Evolutionary conservation across 495 filamentous ascomycete genomes (phyloP), one percentile per base, ranked within the genome.

Genomic region (Aspergillus sparsus): DNA sequence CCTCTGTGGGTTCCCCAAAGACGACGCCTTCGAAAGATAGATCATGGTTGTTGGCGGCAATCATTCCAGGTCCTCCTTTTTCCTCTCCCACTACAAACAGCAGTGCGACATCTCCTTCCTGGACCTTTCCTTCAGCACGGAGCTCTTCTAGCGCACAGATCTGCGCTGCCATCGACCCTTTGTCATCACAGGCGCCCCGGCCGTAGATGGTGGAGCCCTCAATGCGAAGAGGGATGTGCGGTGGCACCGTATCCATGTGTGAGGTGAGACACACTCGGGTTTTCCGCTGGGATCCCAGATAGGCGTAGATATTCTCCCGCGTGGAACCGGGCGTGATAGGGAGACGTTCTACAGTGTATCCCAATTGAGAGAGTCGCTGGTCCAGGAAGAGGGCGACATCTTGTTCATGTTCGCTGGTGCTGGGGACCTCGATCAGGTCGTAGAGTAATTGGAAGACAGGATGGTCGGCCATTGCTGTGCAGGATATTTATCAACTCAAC

Each of bases 71-170:
- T 4, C 91, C 91, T 5, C 75, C 72, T 4, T 72, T 80, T 63
- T 94, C 91, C 70, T 95, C 91, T 11, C 89, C 89, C 0, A 93
- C 89, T 2, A 95, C 91, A 70, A 85, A 94, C 8, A 95, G 79
- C 15, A 96, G 77, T 21, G 84, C 83, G 7, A 90, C 70, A 62
- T 76, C 73, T 10, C 59, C 42, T 15, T 72, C 64, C 13, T 73
- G 49, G 32, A 66, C 60, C 7, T 50, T 39, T 3, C 49, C 46
- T 33, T 67, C 58, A 0, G 41, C 55, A 4, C 62, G 51, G 5
- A 69, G 61, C 55, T 63, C 60, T 62, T 81, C 68, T 0, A 87
- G 65, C 2, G 89, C 89, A 13, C 67, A 78, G 52, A 90, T 81
- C 71, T 89, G 87, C 7, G 88, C 77, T 2, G 91, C 91, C n/a